Conservation (phyloP, 2,329 filamentous ascomycete genomes). For the Trichophyton simii region DNA sequence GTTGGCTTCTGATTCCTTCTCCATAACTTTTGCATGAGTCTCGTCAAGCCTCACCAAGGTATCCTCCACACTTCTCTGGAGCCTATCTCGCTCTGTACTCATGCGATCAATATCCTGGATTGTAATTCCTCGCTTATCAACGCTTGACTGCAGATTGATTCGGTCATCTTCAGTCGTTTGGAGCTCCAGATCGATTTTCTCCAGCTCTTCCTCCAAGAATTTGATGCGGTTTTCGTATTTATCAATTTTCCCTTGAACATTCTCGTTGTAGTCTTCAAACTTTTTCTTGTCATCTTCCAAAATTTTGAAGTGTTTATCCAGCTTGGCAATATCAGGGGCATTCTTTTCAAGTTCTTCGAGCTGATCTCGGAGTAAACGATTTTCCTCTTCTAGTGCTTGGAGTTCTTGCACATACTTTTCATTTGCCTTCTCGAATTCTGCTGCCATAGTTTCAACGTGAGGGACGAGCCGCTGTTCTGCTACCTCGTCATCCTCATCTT, state of each 20-base stretch:
- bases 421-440: slow-evolving; percentile 74
- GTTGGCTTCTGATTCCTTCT: slow-evolving; percentile 80
- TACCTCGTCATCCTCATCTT: slow-evolving; percentile 76
- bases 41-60: slow-evolving; percentile 69
- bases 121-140: slow-evolving; percentile 87
- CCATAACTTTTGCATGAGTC: slow-evolving; percentile 64
- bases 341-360: slow-evolving; percentile 83
- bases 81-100: slow-evolving; percentile 84
- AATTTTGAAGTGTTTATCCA: slow-evolving; percentile 84
- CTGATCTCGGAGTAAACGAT: slow-evolving; percentile 65
- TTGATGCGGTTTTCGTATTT: slow-evolving; percentile 74
- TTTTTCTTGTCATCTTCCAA: slow-evolving; percentile 90
- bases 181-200: slow-evolving; percentile 62
- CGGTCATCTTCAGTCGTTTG: slow-evolving; percentile 73
- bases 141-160: slow-evolving; percentile 63
- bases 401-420: slow-evolving; percentile 74
- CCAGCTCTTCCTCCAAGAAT: slow-evolving; percentile 74
- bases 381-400: slow-evolving; percentile 73
- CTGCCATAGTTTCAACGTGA: slow-evolving; percentile 77
- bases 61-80: slow-evolving; percentile 77
- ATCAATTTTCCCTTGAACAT: slow-evolving; percentile 70
- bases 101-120: slow-evolving; percentile 99
- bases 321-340: slow-evolving; percentile 65
- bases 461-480: slow-evolving; percentile 66
- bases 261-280: slow-evolving; percentile 86